A percentile compares a stretch with the other conserved stretches of the same genome.
Conservation (phyloP, 2,329 filamentous ascomycete species). For the Fusarium papillatum region DNA sequence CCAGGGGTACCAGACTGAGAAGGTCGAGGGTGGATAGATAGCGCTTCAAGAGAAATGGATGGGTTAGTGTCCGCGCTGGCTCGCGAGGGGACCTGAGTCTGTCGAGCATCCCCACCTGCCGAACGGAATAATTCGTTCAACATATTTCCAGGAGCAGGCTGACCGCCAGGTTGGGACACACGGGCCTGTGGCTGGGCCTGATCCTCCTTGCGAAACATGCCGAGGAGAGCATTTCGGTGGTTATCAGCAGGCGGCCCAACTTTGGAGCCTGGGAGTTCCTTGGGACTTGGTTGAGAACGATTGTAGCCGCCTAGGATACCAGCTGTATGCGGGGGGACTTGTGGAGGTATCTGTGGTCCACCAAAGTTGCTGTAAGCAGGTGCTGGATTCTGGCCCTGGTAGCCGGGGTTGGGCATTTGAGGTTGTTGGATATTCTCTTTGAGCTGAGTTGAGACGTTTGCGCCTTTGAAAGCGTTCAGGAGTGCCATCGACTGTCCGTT, state of each 20-base stretch:
- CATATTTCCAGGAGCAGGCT: conserved; percentile 33
- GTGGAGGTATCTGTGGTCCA: conserved; percentile 21
- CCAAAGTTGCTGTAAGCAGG: conserved; percentile 22
- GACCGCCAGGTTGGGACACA: conserved; percentile 9
- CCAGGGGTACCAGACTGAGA: conserved; percentile 26
- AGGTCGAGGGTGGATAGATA: conserved; percentile 34
- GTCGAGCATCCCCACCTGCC: conserved; percentile 18
- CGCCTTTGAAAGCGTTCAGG: conserved; percentile 59
- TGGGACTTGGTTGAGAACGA: conserved; percentile 42
- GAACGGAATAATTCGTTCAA: conserved; percentile 38
- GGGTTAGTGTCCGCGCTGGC: conserved; percentile 29
- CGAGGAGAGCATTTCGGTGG: conserved; percentile 64
- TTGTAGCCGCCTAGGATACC: conserved; percentile 9
- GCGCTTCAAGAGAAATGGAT: conserved; percentile 34
- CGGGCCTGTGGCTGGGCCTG: conserved; percentile 21
- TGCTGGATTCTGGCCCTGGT: conserved; percentile 26
- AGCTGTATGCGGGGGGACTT: conserved; percentile 17
- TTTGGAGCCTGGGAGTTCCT: conserved; percentile 45
- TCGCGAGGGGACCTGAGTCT: conserved; percentile 27
- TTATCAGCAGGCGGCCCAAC: conserved; percentile 40
- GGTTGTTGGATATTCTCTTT: conserved; percentile 36
- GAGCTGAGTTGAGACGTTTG: conserved; percentile 34
- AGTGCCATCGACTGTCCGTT: conserved; percentile 59
- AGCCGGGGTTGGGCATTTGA: conserved; percentile 14
- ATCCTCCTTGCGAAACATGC: conserved; percentile 65